Evolutionary conservation across 1,284 basidiomycete species (phyloP), one percentile per base, ranked within the genome.

Genomic region (Microbotryum lychnidis-dioicae): DNA sequence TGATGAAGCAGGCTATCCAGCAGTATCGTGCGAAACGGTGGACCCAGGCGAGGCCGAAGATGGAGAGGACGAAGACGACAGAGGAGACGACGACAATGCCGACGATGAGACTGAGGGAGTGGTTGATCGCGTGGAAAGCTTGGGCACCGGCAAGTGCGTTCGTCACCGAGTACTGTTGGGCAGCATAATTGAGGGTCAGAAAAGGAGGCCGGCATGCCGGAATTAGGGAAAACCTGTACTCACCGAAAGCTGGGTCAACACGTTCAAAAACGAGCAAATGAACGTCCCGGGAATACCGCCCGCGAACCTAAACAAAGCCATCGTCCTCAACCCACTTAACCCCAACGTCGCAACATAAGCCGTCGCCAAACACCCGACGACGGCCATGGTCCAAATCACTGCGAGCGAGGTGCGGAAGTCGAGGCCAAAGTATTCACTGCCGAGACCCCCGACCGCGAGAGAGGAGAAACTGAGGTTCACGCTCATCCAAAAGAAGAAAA

Each of bases 1-100:
- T 78, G 70, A 83, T 74, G 59, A 81, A 74, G 42, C 80, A 78
- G 29, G 80, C 73, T 12, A 82, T 78, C 84, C 84, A 86, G 9
- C 83, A 80, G 63, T 82, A 84, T 16, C 82, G 78, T 66, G 86
- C 83, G 70, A 83, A 84, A 59, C 77, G 69, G 69, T 84, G 82
- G 10, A 62, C 47, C 58, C 82, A 75, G 61, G 80, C 69, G 69
- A 84, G 77, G 1, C 78, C 78, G 42, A 72, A 72, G 48, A 79
- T 75, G 57, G 74, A 76, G 25, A 79, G 67, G 3, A 75, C 58
- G 9, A 79, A 63, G 2, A 74, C 73, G 45, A 77, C 62, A 42
- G 76, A 50, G 1, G 75, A 72, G 7, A 77, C 75, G 29, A 79
- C 70, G 21, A 78, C 77, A 56, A 79, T 77, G 12, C 75, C 75